Conservation (phyloP, 495 filamentous ascomycete species). For the Cercophora newfieldiana region DNA sequence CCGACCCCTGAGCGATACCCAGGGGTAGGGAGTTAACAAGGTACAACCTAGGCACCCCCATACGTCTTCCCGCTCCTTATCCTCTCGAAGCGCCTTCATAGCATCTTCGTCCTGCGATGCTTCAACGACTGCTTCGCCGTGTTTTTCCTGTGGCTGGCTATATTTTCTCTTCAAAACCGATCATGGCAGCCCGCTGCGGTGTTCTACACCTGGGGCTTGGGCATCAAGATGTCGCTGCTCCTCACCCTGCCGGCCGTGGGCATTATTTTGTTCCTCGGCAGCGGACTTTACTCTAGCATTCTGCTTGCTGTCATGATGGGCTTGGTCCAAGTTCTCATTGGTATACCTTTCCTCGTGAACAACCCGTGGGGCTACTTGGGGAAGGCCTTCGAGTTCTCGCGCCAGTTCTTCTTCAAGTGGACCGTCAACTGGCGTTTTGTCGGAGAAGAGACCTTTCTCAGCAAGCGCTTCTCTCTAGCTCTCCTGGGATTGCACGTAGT, state of each 20-base stretch:
- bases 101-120: constrained; percentile 84
- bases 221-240: constrained; percentile 89
- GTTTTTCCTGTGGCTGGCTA: constrained; percentile 75
- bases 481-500: constrained; percentile 69
- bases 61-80: constrained; percentile 87
- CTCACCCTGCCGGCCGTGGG: constrained; percentile 79
- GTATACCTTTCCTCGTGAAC: constrained; percentile 69
- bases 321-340: constrained; percentile 75
- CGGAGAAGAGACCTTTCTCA: constrained; percentile 78
- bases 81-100: constrained; percentile 89
- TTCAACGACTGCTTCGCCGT: constrained; percentile 95
- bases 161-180: constrained; percentile 71
- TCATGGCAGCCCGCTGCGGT: constrained; percentile 70
- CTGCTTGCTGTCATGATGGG: constrained; percentile 67
- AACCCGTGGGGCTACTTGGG: constrained; percentile 71
- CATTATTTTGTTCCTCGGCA: constrained; percentile 66
- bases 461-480: constrained; percentile 64
- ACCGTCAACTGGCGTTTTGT: constrained; percentile 98
- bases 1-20: background rate
- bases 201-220: constrained; percentile 75
- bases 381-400: constrained; percentile 83
- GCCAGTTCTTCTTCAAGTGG: constrained; percentile 94
- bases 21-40: background rate
- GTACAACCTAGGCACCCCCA: constrained; percentile 65
- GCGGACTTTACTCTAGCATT: constrained; percentile 62